These are phyloP conservation scores for Zarea fungicola DNA, from an alignment of 2,329 filamentous ascomycete genomes.

Conservation along the genomic window DNA sequence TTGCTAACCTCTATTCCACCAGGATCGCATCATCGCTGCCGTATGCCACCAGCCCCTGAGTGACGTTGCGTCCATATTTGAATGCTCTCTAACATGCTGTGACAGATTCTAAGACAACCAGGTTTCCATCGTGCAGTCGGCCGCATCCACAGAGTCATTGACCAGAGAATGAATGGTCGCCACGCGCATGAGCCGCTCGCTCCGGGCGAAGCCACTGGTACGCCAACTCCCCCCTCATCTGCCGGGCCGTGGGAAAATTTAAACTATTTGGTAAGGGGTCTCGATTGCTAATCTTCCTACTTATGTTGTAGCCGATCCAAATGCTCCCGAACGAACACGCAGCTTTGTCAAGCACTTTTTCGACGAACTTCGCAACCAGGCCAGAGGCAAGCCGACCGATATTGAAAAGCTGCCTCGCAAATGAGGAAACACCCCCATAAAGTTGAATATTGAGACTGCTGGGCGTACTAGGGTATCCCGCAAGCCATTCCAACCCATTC, in stretches of 20 bases:
- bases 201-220: constrained; percentile 49
- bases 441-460: background rate
- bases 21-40: constrained; percentile 30
- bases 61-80: background rate
- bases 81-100: constrained; percentile 12
- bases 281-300: too few relatives aligned
- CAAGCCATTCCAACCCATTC: too few relatives aligned
- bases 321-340: constrained; percentile 18
- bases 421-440: constrained; percentile 13
- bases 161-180: constrained; percentile 45
- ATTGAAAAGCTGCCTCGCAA: constrained; percentile 24
- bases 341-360: constrained; percentile 44
- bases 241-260: too few relatives aligned
- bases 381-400: constrained; percentile 39
- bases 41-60: constrained; percentile 19
- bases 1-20: background rate
- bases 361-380: constrained; percentile 47
- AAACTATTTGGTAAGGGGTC: too few relatives aligned
- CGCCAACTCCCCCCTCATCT: constrained; percentile 5
- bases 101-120: constrained; percentile 45
- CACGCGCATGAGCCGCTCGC: constrained; percentile 46
- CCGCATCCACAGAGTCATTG: constrained; percentile 44
- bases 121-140: constrained; percentile 48
- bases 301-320: constrained; percentile 33
- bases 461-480: too few relatives aligned